A percentile compares a stretch with the other conserved stretches of the same genome.
Evolutionary conservation across 176 grass and related monocot species (phyloP).

Genomic region (Tillandsia fasciculata): DNA sequence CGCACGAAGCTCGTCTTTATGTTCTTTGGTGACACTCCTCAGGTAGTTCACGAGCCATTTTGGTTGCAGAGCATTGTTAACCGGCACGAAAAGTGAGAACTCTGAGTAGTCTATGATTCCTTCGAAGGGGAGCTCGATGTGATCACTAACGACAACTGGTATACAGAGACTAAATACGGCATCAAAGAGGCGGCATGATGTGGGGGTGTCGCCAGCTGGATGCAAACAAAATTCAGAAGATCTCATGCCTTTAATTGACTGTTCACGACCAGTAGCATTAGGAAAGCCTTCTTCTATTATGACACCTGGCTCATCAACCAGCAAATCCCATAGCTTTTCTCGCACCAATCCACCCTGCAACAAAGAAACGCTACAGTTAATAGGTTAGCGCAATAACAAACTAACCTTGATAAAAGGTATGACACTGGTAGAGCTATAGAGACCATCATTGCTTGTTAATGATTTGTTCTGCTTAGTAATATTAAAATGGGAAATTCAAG

Average conservation of each 20-base stretch:
- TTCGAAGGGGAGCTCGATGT: constrained; percentile 77
- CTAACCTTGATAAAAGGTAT: not conserved
- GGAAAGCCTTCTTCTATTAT: constrained; percentile 89
- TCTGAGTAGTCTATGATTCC: constrained; percentile 72
- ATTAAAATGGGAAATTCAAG: too few relatives aligned
- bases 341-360: constrained; percentile 82
- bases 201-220: constrained; percentile 84
- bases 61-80: constrained; percentile 35
- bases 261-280: constrained; percentile 66
- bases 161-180: constrained; percentile 78
- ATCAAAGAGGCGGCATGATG: constrained; percentile 77
- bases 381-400: not conserved
- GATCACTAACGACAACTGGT: constrained; percentile 73
- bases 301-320: constrained; percentile 60
- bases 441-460: too few relatives aligned
- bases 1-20: constrained; percentile 47
- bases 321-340: constrained; percentile 81
- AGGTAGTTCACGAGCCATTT: constrained; percentile 49
- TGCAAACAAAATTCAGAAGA: constrained; percentile 73
- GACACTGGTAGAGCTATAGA: too few relatives aligned
- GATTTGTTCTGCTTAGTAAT: too few relatives aligned
- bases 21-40: constrained; percentile 40
- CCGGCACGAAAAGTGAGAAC: constrained; percentile 57
- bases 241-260: constrained; percentile 79
- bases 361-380: not conserved